Evolutionary conservation across 1,139 yeast genomes (phyloP).

Genomic region (Wickerhamomyces sp.): DNA sequence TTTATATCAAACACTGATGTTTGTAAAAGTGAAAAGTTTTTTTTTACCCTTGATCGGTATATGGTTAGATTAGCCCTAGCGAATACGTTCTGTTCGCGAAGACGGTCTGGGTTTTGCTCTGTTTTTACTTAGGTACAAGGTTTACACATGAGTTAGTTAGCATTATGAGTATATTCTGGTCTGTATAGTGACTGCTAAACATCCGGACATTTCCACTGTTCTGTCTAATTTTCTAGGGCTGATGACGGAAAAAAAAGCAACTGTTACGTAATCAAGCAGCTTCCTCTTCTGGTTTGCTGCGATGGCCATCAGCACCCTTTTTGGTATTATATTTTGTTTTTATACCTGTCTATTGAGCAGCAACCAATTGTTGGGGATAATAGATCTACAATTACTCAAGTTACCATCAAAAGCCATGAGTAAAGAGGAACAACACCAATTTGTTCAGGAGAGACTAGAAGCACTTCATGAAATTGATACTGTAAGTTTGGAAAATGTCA

Average conservation of each 20-base stretch:
- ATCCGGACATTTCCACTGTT: constrained; percentile 7
- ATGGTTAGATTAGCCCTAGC: background rate
- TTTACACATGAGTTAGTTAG: constrained; percentile 15
- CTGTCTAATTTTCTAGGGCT: background rate
- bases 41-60: background rate
- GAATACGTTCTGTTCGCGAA: constrained; percentile 4
- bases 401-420: constrained; percentile 1
- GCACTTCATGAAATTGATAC: constrained; percentile 39
- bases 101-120: constrained; percentile 3
- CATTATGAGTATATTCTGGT: constrained; percentile 13
- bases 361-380: too few relatives aligned
- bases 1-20: background rate
- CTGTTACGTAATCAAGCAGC: too few relatives aligned
- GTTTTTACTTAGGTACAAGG: constrained; percentile 17
- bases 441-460: constrained; percentile 42
- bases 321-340: background rate
- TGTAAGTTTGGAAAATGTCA: too few relatives aligned
- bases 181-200: constrained; percentile 15
- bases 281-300: background rate
- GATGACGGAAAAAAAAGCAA: background rate
- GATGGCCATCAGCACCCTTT: background rate
- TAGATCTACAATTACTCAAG: too few relatives aligned
- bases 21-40: background rate
- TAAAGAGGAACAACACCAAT: constrained; percentile 24
- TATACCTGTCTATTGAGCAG: too few relatives aligned